Base-by-base conservation (phyloP, 1,284 basidiomycete species). In the Boletus semigastroideus region DNA sequence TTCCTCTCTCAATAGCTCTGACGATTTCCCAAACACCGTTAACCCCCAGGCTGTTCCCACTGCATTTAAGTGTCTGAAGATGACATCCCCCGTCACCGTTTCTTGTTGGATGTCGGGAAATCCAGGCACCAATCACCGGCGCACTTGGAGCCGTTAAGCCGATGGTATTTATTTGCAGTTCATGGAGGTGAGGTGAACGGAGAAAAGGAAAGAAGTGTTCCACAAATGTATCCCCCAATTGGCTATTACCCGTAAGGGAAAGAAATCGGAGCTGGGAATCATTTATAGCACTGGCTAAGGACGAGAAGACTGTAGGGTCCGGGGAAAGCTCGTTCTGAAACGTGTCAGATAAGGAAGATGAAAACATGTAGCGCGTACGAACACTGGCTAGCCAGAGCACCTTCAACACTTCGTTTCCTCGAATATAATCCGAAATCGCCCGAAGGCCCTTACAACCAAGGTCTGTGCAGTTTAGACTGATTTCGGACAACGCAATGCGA, bases 341-440 rank as follows among this genome's bases (percentile, higher is more conserved):
- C 30, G 49, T 46, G 30, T 45, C 27, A 27, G 16, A 34, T 54
- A 19, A 56, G 46, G 42, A 20, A 42, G 27, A 30, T 5, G 34
- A 20, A 48, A n/a, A 28, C 5, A 51, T 27, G 31, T 27, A n/a
- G 38, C 6, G 19, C 44, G 30, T 34, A 73, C 82, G 62, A 59
- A 87, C 86, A 57, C 79, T 76, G 61, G 82, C 78, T 10, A 87
- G 63, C 59, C 76, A 78, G 14, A 88, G 60, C 42, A 70, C 71
- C 55, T 66, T 74, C 46, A 87, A 59, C 14, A 61, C 59, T 5
- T 63, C 61, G 58, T 83, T 85, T 19, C 71, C 72, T 44, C 71
- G 65, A 41, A 87, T 52, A 60, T 83, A 87, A 39, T 74, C 65
- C 10, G 76, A 65, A 51, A 87, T 78, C 9, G 78, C 76, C 30